Evolutionary conservation across 345 rosid species (phyloP).

Genomic region (Linum lewisii): DNA sequence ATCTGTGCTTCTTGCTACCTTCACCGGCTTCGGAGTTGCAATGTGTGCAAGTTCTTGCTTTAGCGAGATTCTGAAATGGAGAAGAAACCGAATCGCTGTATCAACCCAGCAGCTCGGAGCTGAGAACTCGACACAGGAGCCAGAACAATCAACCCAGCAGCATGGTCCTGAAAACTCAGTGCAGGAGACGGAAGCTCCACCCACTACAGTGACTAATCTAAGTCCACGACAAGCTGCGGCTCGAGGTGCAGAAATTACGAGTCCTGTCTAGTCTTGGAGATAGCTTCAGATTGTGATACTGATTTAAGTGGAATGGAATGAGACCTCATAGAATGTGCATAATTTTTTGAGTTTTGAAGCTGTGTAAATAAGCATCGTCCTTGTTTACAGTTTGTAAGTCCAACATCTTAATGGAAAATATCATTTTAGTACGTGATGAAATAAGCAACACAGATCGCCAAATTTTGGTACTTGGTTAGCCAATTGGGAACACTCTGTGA

Average conservation of each 20-base stretch:
- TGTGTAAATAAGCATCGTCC: not conserved
- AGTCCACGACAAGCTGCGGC: not conserved
- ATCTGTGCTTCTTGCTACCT: slow-evolving; percentile 59
- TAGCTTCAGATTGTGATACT: no score
- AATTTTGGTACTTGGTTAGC: no score
- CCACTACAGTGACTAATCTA: not conserved
- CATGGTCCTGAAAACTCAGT: no score
- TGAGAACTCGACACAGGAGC: slow-evolving; percentile 15
- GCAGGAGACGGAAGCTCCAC: not conserved
- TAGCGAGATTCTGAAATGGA: slow-evolving; percentile 33
- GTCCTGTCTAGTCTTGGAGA: not conserved
- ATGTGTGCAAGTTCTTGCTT: slow-evolving; percentile 48
- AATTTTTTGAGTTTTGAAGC: not conserved
- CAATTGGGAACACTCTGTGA: no score
- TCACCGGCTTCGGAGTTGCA: slow-evolving; percentile 66
- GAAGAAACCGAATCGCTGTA: slow-evolving; percentile 20
- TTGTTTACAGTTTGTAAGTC: no score
- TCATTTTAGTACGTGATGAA: no score
- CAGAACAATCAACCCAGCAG: no score
- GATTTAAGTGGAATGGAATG: not conserved
- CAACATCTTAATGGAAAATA: no score
- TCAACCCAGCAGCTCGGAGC: slow-evolving; percentile 13
- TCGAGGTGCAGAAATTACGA: not conserved
- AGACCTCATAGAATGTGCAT: not conserved
- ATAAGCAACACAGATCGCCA: no score